These are phyloP conservation scores for Puya raimondii DNA, from an alignment of 176 grass and related monocot species.

Conservation along the genomic window DNA sequence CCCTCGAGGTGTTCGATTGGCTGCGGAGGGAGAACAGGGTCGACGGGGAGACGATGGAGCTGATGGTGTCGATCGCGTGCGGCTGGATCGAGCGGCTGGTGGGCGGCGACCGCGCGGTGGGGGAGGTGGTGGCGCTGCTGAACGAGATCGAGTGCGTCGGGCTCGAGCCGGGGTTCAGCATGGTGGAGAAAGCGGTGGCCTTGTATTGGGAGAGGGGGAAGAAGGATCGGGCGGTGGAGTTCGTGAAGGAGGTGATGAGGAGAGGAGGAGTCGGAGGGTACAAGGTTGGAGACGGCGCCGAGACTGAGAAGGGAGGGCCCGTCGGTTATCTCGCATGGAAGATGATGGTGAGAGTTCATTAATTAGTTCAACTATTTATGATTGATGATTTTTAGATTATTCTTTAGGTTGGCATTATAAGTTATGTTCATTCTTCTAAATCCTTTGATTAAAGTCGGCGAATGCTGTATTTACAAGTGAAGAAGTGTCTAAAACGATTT, in stretches of 20 bases:
- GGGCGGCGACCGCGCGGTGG: slow-evolving; percentile 40
- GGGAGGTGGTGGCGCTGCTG: slow-evolving; percentile 60
- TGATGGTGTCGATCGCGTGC: slow-evolving; percentile 90
- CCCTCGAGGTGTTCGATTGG: slow-evolving; percentile 98
- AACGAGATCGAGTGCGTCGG: slow-evolving; percentile 98
- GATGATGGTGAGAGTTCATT: slow-evolving; percentile 60
- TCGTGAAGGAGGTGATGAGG: slow-evolving; percentile 78
- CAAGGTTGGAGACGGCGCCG: slow-evolving; percentile 22
- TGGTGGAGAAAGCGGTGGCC: slow-evolving; percentile 88
- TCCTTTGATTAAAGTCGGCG: too few species aligned
- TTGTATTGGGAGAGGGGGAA: slow-evolving; percentile 85
- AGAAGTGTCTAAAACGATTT: background rate
- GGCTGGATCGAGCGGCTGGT: slow-evolving; percentile 89
- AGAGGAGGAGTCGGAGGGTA: slow-evolving; percentile 45
- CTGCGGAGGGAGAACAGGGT: slow-evolving; percentile 82
- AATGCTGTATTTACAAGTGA: too few species aligned
- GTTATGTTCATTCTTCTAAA: too few species aligned
- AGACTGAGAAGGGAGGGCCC: slow-evolving; percentile 49
- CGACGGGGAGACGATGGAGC: slow-evolving; percentile 95
- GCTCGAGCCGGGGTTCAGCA: slow-evolving; percentile 73
- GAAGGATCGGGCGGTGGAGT: slow-evolving; percentile 52
- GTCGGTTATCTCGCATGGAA: slow-evolving; percentile 88
- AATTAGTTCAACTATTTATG: background rate
- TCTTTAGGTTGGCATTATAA: too few species aligned
- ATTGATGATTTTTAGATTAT: background rate